Conservation (phyloP, 352 stramenopile species). For the Pythium scleroteichum region DNA sequence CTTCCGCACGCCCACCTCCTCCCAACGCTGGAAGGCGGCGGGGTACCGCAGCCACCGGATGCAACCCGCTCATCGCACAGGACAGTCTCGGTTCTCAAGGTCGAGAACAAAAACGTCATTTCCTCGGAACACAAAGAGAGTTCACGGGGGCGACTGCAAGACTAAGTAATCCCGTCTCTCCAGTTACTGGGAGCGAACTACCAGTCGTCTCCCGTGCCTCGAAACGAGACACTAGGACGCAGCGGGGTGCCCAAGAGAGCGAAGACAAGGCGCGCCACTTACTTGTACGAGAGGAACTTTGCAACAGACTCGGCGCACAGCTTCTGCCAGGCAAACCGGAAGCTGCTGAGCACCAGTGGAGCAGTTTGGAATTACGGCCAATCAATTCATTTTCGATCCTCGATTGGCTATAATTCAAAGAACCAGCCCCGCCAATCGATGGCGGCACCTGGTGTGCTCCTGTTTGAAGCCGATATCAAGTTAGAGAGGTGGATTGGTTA, state of each 20-base stretch:
- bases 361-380: conserved; percentile 17
- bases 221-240: not conserved
- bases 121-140: conserved; percentile 29
- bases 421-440: conserved; percentile 22
- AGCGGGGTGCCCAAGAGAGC: conserved; percentile 19
- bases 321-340: too few species aligned
- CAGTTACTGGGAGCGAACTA: not conserved
- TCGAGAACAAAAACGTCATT: conserved; percentile 72
- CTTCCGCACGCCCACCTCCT: not conserved
- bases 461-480: conserved; percentile 1
- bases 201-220: not conserved
- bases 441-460: conserved; percentile 2
- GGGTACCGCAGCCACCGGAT: conserved; percentile 12
- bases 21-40: not conserved
- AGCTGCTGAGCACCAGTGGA: conserved; percentile 24
- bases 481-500: conserved; percentile 20
- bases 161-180: not conserved
- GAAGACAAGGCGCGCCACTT: conserved; percentile 42
- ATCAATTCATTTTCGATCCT: not conserved
- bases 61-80: conserved; percentile 62
- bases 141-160: conserved; percentile 31
- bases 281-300: conserved; percentile 88
- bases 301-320: conserved; percentile 54
- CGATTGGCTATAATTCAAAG: not conserved
- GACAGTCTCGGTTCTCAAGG: conserved; percentile 90